phyloP scores from a whole-genome alignment of 2,329 filamentous ascomycete genomes.

The Aspergillus hiratsukae region DNA sequence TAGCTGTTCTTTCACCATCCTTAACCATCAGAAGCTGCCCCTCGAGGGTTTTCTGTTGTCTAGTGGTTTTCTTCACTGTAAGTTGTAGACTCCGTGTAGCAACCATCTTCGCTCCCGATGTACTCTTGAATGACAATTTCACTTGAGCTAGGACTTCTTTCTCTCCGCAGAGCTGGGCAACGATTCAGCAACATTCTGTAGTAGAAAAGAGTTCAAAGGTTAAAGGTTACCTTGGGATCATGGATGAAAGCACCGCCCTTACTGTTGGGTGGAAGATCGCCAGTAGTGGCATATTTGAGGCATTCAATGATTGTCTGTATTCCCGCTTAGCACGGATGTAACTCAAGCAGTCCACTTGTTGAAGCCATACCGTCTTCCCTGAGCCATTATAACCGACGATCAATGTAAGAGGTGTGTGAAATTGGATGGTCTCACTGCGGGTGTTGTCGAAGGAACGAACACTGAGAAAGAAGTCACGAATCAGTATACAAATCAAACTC shows the following conservation, averaged over 20 bases:
- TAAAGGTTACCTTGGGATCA: constrained; percentile 69
- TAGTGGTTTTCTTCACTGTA: constrained; percentile 74
- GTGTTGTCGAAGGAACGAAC: constrained; percentile 81
- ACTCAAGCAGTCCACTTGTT: neutral
- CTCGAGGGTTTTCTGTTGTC: constrained; percentile 79
- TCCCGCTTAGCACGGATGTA: constrained; percentile 4
- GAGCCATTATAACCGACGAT: constrained; percentile 98
- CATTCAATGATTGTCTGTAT: constrained; percentile 87
- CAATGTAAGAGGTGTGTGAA: constrained; percentile 84
- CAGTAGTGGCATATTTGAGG: constrained; percentile 95
- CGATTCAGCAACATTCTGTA: constrained; percentile 4
- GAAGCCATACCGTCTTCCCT: constrained; percentile 72
- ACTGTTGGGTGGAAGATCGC: constrained; percentile 86
- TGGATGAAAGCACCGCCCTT: constrained; percentile 90
- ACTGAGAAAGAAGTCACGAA: constrained; percentile 32
- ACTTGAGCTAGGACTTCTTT: constrained; percentile 89
- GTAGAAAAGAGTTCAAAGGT: neutral
- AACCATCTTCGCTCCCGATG: constrained; percentile 73
- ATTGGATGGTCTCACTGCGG: constrained; percentile 72
- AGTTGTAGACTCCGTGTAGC: constrained; percentile 80
- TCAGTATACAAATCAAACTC: neutral
- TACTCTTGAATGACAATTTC: constrained; percentile 79
- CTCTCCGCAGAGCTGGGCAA: constrained; percentile 64
- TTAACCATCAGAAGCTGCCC: constrained; percentile 70
- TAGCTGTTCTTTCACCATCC: constrained; percentile 71